Conservation (phyloP, 805 yeast genomes). For the Ogataea parapolymorpha region DNA sequence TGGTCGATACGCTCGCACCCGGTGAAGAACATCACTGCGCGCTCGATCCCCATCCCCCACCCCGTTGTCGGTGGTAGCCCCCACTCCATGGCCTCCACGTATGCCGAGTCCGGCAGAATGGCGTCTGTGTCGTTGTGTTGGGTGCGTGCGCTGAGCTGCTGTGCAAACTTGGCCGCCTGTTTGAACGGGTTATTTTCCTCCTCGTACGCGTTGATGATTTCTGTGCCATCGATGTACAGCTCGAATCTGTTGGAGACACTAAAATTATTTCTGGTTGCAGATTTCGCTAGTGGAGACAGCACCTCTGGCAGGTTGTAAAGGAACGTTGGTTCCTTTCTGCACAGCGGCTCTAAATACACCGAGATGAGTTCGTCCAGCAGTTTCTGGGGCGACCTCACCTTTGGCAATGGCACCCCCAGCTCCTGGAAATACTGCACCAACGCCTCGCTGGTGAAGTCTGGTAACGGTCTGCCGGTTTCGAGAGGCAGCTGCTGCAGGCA, state of each 20-base stretch:
- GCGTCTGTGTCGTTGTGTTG: constrained; percentile 57
- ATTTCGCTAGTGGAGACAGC: constrained; percentile 87
- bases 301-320: constrained; percentile 79
- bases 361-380: constrained; percentile 64
- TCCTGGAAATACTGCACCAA: constrained; percentile 39
- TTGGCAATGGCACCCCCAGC: constrained; percentile 37
- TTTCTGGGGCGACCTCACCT: constrained; percentile 48
- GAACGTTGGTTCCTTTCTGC: constrained; percentile 59
- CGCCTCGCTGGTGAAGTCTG: constrained; percentile 39
- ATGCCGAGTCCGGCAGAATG: constrained; percentile 67
- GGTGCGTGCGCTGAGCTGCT: constrained; percentile 50
- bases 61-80: constrained; percentile 99
- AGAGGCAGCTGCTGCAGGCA: constrained; percentile 63
- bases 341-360: constrained; percentile 60
- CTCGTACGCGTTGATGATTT: constrained; percentile 89
- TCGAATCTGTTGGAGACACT: constrained; percentile 74
- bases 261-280: constrained; percentile 38
- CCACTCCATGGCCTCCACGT: constrained; percentile 76
- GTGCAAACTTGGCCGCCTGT: constrained; percentile 60
- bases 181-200: constrained; percentile 87
- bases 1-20: constrained; percentile 65
- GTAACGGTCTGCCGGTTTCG: constrained; percentile 48
- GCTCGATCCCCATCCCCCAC: constrained; percentile 93
- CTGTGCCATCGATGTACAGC: constrained; percentile 73
- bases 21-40: constrained; percentile 77